phyloP scores from a whole-genome alignment of 441 rosid genomes.

The Lagerstroemia fauriei region DNA sequence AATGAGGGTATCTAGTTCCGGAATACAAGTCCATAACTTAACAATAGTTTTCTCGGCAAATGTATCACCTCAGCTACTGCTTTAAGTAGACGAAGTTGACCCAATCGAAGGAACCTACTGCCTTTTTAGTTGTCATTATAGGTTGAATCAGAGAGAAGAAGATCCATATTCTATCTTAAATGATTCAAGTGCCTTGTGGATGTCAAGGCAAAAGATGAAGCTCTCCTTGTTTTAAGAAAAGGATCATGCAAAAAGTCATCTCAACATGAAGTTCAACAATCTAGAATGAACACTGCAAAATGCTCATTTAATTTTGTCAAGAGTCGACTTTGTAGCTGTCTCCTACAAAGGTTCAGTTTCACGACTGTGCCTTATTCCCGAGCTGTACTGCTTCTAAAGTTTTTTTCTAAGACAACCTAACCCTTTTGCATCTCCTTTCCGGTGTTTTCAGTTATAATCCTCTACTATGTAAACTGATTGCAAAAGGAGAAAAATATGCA shows the following conservation, averaged over 20 bases:
- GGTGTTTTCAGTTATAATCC: too few species aligned
- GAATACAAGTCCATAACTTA: background rate
- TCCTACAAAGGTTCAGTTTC: background rate
- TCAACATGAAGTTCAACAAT: background rate
- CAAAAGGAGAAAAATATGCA: too few species aligned
- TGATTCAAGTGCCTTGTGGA: too few species aligned
- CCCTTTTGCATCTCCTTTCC: too few species aligned
- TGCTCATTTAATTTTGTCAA: background rate
- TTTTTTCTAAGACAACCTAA: background rate
- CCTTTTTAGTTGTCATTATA: background rate
- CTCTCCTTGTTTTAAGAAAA: too few species aligned
- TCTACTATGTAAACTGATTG: too few species aligned
- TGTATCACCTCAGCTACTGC: background rate
- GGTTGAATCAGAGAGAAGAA: background rate
- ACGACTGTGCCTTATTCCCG: background rate
- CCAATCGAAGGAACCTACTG: background rate
- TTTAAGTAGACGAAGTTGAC: background rate
- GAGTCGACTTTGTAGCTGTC: background rate
- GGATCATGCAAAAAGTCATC: background rate
- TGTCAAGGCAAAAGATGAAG: background rate
- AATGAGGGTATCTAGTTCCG: background rate
- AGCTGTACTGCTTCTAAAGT: background rate
- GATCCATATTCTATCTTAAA: background rate
- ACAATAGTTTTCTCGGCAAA: background rate
- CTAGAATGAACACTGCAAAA: background rate